Evolutionary conservation across 805 yeast species (phyloP).

Genomic region (Hanseniaspora lachancei): DNA sequence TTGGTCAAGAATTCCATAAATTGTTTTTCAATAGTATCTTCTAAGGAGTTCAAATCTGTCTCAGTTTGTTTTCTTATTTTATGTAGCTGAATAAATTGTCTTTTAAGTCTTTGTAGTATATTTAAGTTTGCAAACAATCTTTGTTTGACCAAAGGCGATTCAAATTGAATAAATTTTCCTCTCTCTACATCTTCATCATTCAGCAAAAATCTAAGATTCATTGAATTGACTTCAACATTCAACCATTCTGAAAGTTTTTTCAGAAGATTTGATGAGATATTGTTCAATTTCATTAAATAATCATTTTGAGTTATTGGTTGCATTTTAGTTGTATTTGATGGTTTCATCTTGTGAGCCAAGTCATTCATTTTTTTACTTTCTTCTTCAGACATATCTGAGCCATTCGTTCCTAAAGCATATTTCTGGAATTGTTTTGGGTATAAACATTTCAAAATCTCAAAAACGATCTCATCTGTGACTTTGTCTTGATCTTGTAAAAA

Average conservation of each 20-base stretch:
- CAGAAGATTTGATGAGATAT: slow-evolving; percentile 16
- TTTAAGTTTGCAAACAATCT: slow-evolving; percentile 40
- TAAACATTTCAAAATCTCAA: slow-evolving; percentile 52
- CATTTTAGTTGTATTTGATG: slow-evolving; percentile 72
- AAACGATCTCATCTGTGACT: slow-evolving; percentile 38
- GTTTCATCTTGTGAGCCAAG: slow-evolving; percentile 38
- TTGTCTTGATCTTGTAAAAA: slow-evolving; percentile 33
- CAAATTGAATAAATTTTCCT: slow-evolving; percentile 28
- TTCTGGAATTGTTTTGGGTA: slow-evolving; percentile 26
- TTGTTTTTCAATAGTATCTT: slow-evolving; percentile 10
- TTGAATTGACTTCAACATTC: slow-evolving; percentile 18
- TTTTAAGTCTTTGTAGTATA: slow-evolving; percentile 59
- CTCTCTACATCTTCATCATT: slow-evolving; percentile 32
- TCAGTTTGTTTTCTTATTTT: slow-evolving; percentile 60
- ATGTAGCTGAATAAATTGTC: slow-evolving; percentile 73
- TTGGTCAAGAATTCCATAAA: slow-evolving; percentile 9
- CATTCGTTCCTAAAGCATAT: background rate
- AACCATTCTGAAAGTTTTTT: slow-evolving; percentile 52
- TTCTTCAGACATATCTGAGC: slow-evolving; percentile 12
- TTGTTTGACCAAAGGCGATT: slow-evolving; percentile 32
- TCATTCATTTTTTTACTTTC: slow-evolving; percentile 35
- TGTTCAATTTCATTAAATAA: slow-evolving; percentile 28
- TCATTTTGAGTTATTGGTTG: slow-evolving; percentile 68
- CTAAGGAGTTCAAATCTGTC: slow-evolving; percentile 34
- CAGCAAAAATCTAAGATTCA: slow-evolving; percentile 5